These are phyloP conservation scores for Colletotrichum lindemuthianum DNA, from an alignment of 2,329 filamentous ascomycete genomes.

Conservation along the genomic window DNA sequence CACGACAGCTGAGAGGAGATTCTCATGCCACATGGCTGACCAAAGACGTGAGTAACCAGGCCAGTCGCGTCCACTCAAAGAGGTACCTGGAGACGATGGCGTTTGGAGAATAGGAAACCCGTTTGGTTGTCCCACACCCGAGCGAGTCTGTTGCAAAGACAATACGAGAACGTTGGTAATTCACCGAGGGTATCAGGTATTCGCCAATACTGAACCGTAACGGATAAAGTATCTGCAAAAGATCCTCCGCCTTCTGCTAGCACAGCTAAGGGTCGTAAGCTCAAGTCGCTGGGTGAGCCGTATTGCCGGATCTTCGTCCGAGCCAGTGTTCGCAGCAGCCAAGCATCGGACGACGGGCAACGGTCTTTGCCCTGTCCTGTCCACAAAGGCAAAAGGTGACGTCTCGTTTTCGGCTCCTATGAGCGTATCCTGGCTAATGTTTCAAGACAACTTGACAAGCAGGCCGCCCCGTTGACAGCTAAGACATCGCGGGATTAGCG, in stretches of 20 bases:
- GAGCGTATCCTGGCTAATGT: conserved; percentile 4
- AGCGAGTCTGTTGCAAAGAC: no score
- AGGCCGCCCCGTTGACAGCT: conserved; percentile 8
- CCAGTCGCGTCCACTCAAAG: background rate
- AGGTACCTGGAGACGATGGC: background rate
- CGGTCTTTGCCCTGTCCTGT: background rate
- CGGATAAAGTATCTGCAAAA: background rate
- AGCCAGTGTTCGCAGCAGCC: conserved; percentile 12
- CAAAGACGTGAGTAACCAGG: background rate
- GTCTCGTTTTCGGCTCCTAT: background rate
- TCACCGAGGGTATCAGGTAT: background rate
- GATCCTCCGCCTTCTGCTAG: background rate
- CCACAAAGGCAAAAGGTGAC: background rate
- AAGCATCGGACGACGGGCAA: conserved; percentile 14
- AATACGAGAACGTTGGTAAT: rapidly evolving
- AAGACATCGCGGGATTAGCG: conserved; percentile 20
- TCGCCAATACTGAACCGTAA: background rate
- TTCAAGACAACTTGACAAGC: conserved; percentile 19
- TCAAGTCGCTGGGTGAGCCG: conserved; percentile 1
- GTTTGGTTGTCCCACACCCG: no score
- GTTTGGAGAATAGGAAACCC: background rate
- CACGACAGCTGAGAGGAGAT: conserved; percentile 2
- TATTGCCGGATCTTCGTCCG: background rate
- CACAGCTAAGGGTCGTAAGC: background rate
- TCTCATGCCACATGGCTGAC: background rate